Percentiles rank a stretch among this genome's conserved stretches.
Conservation (phyloP, 2,329 filamentous ascomycete species). For the Nakataea oryzae region DNA sequence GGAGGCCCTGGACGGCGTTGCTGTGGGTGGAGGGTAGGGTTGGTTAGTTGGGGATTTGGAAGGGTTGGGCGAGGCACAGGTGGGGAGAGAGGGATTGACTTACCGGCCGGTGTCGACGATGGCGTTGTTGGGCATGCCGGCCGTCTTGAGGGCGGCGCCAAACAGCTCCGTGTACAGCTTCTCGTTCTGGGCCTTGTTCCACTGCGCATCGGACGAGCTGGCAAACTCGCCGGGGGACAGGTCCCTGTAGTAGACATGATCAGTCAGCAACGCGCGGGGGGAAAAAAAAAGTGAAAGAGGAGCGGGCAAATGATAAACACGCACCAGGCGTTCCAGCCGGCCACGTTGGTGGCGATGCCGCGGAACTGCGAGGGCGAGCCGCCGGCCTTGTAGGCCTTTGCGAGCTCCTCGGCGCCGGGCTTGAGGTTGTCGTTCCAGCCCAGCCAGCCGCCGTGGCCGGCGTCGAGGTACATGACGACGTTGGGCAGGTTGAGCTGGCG, state of each 20-base stretch:
- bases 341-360: conserved; percentile 26
- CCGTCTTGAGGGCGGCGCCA: conserved; percentile 19
- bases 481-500: conserved; percentile 46
- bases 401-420: conserved; percentile 25
- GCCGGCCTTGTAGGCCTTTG: conserved; percentile 24
- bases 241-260: conserved; percentile 11
- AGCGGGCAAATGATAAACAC: neutral
- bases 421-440: conserved; percentile 49
- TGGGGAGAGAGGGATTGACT: neutral
- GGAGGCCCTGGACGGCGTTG: conserved; percentile 28
- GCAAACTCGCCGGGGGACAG: conserved; percentile 24
- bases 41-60: neutral
- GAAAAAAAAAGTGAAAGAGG: conserved; percentile 8
- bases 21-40: conserved; percentile 11
- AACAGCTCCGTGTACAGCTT: conserved; percentile 31
- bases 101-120: conserved; percentile 24
- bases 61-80: neutral
- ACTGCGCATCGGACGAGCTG: conserved; percentile 27
- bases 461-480: conserved; percentile 54
- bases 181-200: conserved; percentile 29
- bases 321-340: conserved; percentile 25
- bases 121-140: conserved; percentile 29
- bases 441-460: conserved; percentile 54
- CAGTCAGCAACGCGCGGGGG: neutral
- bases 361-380: conserved; percentile 25